Evolutionary conservation across 2,329 filamentous ascomycete genomes (phyloP).

Genomic region (Sporothrix dimorphospora): DNA sequence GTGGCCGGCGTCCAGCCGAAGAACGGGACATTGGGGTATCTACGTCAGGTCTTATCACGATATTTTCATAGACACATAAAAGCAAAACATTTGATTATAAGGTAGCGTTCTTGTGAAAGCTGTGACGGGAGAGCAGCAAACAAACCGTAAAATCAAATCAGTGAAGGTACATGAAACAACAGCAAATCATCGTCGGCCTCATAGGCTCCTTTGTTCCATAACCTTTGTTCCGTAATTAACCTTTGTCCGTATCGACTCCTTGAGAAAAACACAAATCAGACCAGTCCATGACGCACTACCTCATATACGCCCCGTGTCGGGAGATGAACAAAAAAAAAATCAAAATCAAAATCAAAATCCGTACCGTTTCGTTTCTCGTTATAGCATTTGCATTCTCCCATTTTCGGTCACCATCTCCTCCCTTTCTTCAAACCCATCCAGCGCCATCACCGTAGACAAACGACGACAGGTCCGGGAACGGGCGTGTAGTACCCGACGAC

Average conservation of each 20-base stretch:
- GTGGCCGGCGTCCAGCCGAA: no score
- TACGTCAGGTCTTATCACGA: not conserved
- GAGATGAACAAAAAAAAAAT: no score
- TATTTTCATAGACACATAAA: not conserved
- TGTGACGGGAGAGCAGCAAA: not conserved
- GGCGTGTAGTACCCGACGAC: not conserved
- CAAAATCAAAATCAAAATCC: no score
- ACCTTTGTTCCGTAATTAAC: not conserved
- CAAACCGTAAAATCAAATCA: not conserved
- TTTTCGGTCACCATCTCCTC: no score
- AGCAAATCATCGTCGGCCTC: not conserved
- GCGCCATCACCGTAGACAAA: not conserved
- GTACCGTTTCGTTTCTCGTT: no score
- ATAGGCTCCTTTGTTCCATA: not conserved
- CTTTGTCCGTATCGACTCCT: not conserved
- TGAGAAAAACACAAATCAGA: not conserved
- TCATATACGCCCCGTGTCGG: not conserved
- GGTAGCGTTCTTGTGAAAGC: not conserved
- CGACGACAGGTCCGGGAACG: not conserved
- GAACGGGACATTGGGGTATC: not conserved
- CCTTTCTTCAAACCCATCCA: not conserved
- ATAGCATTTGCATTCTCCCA: no score
- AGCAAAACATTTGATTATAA: not conserved
- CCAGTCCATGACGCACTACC: not conserved
- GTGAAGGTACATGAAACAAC: no score